Conservation (phyloP, 345 rosid species). For the Dimocarpus longan region DNA sequence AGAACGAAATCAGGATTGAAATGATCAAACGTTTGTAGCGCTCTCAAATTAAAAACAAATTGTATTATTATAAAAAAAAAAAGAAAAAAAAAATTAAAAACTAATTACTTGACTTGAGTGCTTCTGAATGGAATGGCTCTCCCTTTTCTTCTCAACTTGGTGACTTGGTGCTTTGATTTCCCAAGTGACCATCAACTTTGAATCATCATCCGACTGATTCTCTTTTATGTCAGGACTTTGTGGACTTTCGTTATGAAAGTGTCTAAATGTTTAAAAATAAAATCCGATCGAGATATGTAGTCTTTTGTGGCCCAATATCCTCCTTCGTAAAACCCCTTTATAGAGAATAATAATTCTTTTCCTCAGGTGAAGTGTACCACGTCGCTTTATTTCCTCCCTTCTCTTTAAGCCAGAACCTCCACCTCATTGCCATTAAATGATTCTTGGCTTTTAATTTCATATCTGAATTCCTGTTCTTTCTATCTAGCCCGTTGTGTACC, state of each 20-base stretch:
- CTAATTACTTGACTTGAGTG: constrained; percentile 20
- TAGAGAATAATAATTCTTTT: constrained; percentile 1
- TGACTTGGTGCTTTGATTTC: too few relatives aligned
- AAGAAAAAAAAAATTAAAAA: constrained; percentile 4
- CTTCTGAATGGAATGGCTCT: constrained; percentile 11
- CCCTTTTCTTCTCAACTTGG: background rate
- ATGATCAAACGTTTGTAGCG: background rate
- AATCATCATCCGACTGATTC: too few relatives aligned
- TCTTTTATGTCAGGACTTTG: background rate
- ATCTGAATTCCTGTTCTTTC: background rate
- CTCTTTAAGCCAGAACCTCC: background rate
- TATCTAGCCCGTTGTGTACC: background rate
- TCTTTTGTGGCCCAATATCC: too few relatives aligned
- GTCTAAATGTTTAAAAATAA: too few relatives aligned
- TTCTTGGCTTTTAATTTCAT: constrained; percentile 14
- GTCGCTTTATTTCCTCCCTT: background rate
- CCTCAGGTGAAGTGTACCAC: constrained; percentile 9
- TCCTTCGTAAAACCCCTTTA: too few relatives aligned
- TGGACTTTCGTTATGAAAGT: background rate
- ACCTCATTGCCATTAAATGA: constrained; percentile 8
- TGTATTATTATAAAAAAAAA: constrained; percentile 4
- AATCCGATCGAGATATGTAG: too few relatives aligned
- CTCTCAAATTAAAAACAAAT: background rate
- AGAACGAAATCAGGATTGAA: background rate
- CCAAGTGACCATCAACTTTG: too few relatives aligned